Evolutionary conservation across 768 basidiomycete genomes (phyloP).

Genomic region (Leccinum truebloodii): DNA sequence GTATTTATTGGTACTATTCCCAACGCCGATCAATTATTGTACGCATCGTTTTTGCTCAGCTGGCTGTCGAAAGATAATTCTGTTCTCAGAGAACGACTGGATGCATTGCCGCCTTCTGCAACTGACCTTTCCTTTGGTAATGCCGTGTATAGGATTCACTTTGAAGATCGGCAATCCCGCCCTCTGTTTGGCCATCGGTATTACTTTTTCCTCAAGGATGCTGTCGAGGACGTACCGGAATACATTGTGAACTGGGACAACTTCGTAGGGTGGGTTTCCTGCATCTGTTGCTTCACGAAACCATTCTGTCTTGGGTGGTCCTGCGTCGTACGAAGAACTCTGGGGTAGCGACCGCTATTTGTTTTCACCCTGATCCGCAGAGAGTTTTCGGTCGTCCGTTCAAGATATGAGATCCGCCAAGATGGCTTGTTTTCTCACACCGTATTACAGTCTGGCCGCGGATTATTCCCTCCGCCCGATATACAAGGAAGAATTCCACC

Average conservation of each 20-base stretch:
- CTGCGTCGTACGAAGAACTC: background rate
- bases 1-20: conserved; percentile 98
- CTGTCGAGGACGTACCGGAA: conserved; percentile 96
- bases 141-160: conserved; percentile 84
- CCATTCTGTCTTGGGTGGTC: background rate
- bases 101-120: conserved; percentile 62
- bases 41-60: conserved; percentile 35
- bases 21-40: conserved; percentile 84
- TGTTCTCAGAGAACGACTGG: conserved; percentile 63
- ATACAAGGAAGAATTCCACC: conserved; percentile 90
- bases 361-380: background rate
- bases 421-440: conserved; percentile 15
- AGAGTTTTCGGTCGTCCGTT: background rate
- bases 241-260: conserved; percentile 96
- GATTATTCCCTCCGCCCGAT: conserved; percentile 74
- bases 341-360: background rate
- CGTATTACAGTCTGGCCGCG: conserved; percentile 65
- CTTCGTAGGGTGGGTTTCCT: conserved; percentile 69
- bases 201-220: conserved; percentile 90
- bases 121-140: conserved; percentile 86
- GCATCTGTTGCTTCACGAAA: background rate
- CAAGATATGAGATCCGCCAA: background rate
- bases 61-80: conserved; percentile 16
- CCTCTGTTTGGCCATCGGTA: conserved; percentile 89
- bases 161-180: conserved; percentile 65